Evolutionary conservation across 2,329 filamentous ascomycete species (phyloP), one percentile per base, ranked within the genome.

Genomic region (Botrytis fabae): DNA sequence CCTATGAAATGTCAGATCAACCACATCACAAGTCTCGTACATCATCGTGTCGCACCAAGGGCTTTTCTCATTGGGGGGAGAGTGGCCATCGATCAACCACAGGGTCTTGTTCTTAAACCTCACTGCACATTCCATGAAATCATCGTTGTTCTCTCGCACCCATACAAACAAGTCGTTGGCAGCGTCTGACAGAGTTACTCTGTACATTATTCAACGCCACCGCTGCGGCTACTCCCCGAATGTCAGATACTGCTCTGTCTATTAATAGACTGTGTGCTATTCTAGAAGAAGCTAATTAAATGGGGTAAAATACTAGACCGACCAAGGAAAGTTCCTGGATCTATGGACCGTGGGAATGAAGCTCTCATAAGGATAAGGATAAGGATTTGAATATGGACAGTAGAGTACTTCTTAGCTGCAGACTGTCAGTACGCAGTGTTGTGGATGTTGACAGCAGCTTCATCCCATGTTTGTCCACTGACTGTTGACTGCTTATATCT

Each of bases 121-220:
- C 57, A 51, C 44, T 14, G 18, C 20, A 38, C 38, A 54, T 44
- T 44, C 18, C 18, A 20, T 25, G 40, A 44, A 44, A 18, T 42
- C 59, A 57, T 44, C 42, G 35, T 46, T 57, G n/a, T 22, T 35
- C 14, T 57, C 59, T 57, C 8, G n/a, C 35, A 54, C 12, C 60
- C n/a, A 65, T 65, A 64, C 59, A 71, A 71, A 71, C 35, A 35
- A 64, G 69, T 65, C 60, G 69, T 65, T 71, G 69, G 46, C 59
- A 42, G 61, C 59, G 60, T 71, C 69, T 54, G 44, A 54, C 60
- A 57, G 32, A 57, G 59, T 64, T 62, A 8, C 14, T 57, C 14
- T 1, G 51, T 57, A 57, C 51, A 20, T 59, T 69, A 42, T 57
- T 62, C 68, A 46, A 57, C 69, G 46, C 60, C 60, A 71, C 46